Conservation (phyloP, 2,329 filamentous ascomycete genomes). For the Arthroderma sp. region DNA sequence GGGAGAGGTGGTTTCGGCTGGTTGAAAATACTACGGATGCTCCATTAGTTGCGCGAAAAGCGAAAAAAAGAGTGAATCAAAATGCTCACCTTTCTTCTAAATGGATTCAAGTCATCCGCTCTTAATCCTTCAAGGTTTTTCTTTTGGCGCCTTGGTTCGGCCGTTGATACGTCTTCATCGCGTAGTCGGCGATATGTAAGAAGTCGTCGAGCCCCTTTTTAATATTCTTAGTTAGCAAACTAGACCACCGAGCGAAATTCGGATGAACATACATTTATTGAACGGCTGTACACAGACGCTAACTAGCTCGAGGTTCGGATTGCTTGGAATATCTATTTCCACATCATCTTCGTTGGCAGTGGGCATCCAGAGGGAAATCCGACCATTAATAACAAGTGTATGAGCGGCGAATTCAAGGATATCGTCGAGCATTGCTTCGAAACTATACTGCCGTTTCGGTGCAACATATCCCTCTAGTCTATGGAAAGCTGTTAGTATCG, state of each 20-base stretch:
- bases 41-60: background rate
- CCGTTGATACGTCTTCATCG: constrained; percentile 35
- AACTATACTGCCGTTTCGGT: constrained; percentile 85
- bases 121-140: constrained; percentile 30
- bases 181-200: constrained; percentile 69
- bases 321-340: constrained; percentile 62
- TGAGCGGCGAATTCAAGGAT: constrained; percentile 69
- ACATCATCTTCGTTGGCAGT: constrained; percentile 68
- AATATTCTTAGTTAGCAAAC: background rate
- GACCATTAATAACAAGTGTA: constrained; percentile 63
- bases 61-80: background rate
- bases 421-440: constrained; percentile 78
- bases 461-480: constrained; percentile 59
- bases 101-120: constrained; percentile 56
- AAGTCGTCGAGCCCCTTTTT: constrained; percentile 67
- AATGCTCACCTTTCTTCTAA: constrained; percentile 40
- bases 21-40: constrained; percentile 1
- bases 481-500: background rate
- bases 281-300: constrained; percentile 74
- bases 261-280: constrained; percentile 59
- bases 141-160: constrained; percentile 21
- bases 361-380: constrained; percentile 94
- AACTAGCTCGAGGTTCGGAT: constrained; percentile 61
- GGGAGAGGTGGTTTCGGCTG: background rate
- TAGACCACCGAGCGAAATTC: background rate